Evolutionary conservation across 164 flowering plant species (phyloP).

Genomic region (Akebia trifoliata): DNA sequence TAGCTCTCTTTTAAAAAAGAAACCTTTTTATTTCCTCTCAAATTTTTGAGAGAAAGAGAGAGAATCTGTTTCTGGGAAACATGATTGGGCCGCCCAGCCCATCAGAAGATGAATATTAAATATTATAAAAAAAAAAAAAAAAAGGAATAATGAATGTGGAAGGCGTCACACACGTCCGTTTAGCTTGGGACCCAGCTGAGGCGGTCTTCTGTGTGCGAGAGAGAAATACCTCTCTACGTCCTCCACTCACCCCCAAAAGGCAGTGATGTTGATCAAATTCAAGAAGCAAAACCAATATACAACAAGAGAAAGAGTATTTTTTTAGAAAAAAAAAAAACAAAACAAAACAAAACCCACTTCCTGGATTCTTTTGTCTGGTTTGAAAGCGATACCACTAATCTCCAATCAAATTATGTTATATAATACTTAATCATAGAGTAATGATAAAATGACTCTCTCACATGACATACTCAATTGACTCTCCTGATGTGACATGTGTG

Average conservation of each 20-base stretch:
- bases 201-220: background rate
- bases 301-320: background rate
- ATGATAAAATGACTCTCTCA: no score
- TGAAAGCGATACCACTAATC: no score
- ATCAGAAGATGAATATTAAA: background rate
- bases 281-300: background rate
- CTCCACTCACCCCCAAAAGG: conserved; percentile 14
- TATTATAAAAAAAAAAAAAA: background rate
- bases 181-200: conserved; percentile 1
- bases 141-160: conserved; percentile 10
- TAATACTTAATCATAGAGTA: no score
- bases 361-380: no score
- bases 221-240: background rate
- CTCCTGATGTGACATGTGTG: no score
- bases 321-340: background rate
- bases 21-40: no score
- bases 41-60: conserved; percentile 17
- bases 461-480: no score
- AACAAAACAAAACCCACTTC: conserved; percentile 11
- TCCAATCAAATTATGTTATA: no score
- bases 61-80: conserved; percentile 10
- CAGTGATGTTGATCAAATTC: conserved; percentile 14
- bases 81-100: conserved; percentile 26
- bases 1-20: no score
- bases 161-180: conserved; percentile 11